Conservation (phyloP, 305 asterid genomes). For the Fraxinus baroniana region DNA sequence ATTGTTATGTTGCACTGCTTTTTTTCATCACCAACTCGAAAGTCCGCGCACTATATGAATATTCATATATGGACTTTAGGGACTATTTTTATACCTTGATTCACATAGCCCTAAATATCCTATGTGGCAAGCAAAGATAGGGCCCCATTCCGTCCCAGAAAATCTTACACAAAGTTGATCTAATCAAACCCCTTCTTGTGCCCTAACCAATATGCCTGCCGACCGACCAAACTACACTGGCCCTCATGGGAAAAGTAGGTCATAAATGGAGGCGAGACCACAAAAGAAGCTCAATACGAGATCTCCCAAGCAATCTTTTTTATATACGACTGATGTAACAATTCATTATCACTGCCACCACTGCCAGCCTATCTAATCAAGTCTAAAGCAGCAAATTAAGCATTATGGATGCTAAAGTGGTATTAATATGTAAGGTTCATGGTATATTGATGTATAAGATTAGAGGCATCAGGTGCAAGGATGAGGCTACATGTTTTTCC, state of each 20-base stretch:
- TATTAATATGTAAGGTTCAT: neutral
- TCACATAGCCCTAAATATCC: neutral
- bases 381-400: neutral
- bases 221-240: neutral
- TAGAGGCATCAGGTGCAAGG: neutral
- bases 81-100: neutral
- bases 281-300: neutral
- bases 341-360: neutral
- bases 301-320: neutral
- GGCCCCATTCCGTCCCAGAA: neutral
- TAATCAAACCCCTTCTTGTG: neutral
- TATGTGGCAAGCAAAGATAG: neutral
- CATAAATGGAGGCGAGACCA: neutral
- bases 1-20: no score
- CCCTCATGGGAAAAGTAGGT: neutral
- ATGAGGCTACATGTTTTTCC: neutral
- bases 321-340: neutral
- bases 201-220: neutral
- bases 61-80: neutral
- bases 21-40: neutral
- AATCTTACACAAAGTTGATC: neutral
- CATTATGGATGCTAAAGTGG: neutral
- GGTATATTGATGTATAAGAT: neutral
- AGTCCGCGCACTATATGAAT: neutral
- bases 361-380: neutral